Evolutionary conservation across 345 rosid species (phyloP), one percentile per base, ranked within the genome.

Genomic region (Alliaria petiolata): DNA sequence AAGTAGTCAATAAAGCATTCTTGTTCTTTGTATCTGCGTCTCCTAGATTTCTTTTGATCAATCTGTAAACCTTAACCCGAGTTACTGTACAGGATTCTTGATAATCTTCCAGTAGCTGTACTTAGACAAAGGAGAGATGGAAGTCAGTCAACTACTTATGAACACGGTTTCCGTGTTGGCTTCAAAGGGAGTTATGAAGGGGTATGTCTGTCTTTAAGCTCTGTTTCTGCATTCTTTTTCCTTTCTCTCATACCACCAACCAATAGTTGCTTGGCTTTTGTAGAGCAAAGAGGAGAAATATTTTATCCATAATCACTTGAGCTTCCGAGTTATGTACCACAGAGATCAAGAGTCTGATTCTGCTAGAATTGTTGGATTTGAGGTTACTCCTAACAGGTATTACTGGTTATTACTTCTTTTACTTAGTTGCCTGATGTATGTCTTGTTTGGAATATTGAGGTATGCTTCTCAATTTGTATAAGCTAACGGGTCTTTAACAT

Each of bases 81-180:
- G 39, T 76, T 77, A 56, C 52, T 79, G 9, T 80, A 70, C 83
- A 93, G 98, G 96, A 93, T 93, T 78, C 83, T 93, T 11, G 98
- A 91, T 82, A 93, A 93, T 79, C 98, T 93, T 81, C 98, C 98
- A 5, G 96, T 93, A 71, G 98, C 98, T 76, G 97, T 93, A 70
- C 91, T 66, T 70, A 87, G 97, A 79, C 89, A 86, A 80, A 86
- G 96, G 79, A 91, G 95, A 79, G 98, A 91, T 84, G 97, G 93
- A 30, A 84, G 84, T 77, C 89, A 69, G 70, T 84, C 91, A 60
- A 91, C 87, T 47, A 91, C 96, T 35, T 91, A 93, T 62, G 97
- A 91, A 69, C 98, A 91, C 44, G 98, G 98, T 62, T 93, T 82
- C 74, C 96, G 92, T 76, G 96, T 93, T 51, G 98, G 98, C 19